Conservation (phyloP, 805 yeast genomes). For the Brettanomyces naardenensis region DNA sequence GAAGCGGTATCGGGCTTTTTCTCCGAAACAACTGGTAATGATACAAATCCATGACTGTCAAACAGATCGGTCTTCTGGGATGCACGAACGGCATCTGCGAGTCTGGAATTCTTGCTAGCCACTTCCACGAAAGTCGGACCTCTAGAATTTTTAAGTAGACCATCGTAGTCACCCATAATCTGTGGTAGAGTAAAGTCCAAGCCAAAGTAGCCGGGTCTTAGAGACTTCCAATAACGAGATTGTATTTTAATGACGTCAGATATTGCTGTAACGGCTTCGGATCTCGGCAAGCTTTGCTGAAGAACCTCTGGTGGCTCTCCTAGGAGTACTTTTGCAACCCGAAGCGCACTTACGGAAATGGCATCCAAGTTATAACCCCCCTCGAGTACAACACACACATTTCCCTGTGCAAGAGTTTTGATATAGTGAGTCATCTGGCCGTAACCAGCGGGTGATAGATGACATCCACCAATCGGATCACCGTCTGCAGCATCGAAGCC, state of each 20-base stretch:
- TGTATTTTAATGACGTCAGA: constrained; percentile 77
- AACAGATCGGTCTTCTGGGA: constrained; percentile 56
- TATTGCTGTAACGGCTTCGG: constrained; percentile 71
- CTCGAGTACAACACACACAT: constrained; percentile 81
- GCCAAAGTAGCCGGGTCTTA: constrained; percentile 56
- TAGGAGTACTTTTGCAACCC: constrained; percentile 81
- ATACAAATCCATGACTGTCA: constrained; percentile 49
- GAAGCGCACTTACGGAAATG: constrained; percentile 82
- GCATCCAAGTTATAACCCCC: constrained; percentile 96
- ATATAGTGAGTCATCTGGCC: constrained; percentile 94
- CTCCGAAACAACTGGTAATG: constrained; percentile 52
- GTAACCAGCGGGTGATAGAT: constrained; percentile 90
- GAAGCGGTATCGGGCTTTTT: constrained; percentile 37
- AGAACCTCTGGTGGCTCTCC: constrained; percentile 94
- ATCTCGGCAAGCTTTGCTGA: constrained; percentile 55
- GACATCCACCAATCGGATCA: constrained; percentile 94
- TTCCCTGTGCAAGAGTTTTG: constrained; percentile 82
- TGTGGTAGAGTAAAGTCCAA: constrained; percentile 24
- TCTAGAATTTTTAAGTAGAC: constrained; percentile 31
- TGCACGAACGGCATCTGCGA: constrained; percentile 70
- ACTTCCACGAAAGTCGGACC: constrained; percentile 30
- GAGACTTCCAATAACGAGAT: constrained; percentile 79
- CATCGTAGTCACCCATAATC: constrained; percentile 25
- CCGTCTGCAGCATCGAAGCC: constrained; percentile 99
- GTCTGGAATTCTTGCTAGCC: constrained; percentile 35